Conservation (phyloP, 192 early-diverging fungal species). For the Helicostylum pulchrum region DNA sequence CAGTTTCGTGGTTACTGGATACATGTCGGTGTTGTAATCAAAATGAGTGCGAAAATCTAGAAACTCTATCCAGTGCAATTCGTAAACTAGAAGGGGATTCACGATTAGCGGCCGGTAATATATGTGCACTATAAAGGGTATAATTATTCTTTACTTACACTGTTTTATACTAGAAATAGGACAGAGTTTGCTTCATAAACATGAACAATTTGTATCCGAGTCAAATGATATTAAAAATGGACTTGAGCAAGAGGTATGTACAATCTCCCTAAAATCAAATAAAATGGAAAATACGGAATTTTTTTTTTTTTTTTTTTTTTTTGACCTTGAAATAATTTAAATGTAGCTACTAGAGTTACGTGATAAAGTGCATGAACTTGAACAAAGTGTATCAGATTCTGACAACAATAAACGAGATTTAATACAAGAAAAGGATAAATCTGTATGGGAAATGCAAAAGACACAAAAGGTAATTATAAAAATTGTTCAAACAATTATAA, state of each 20-base stretch:
- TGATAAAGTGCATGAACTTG: conserved; percentile 13
- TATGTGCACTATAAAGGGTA: not conserved
- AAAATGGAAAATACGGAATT: not conserved
- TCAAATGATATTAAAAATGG: conserved; percentile 13
- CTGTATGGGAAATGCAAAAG: conserved; percentile 22
- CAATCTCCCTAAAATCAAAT: not conserved
- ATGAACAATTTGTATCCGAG: conserved; percentile 19
- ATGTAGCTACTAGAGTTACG: conserved; percentile 12
- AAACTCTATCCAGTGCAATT: conserved; percentile 16
- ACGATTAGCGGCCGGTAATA: conserved; percentile 25
- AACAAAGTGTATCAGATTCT: conserved; percentile 5
- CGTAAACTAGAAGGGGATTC: conserved; percentile 21
- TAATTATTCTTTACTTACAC: not conserved
- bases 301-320: not conserved
- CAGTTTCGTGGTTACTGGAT: not conserved
- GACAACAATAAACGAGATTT: conserved; percentile 20
- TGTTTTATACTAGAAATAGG: conserved; percentile 21
- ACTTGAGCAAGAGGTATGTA: conserved; percentile 22
- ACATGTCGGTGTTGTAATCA: conserved; percentile 23
- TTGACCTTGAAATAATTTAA: not conserved
- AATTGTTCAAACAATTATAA: no score
- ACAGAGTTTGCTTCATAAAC: conserved; percentile 27
- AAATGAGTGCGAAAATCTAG: conserved; percentile 12
- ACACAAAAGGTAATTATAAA: conserved; percentile 26
- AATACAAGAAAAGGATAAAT: conserved; percentile 13